Conservation (phyloP, 2,329 filamentous ascomycete species). For the Epichloe gansuensis region DNA sequence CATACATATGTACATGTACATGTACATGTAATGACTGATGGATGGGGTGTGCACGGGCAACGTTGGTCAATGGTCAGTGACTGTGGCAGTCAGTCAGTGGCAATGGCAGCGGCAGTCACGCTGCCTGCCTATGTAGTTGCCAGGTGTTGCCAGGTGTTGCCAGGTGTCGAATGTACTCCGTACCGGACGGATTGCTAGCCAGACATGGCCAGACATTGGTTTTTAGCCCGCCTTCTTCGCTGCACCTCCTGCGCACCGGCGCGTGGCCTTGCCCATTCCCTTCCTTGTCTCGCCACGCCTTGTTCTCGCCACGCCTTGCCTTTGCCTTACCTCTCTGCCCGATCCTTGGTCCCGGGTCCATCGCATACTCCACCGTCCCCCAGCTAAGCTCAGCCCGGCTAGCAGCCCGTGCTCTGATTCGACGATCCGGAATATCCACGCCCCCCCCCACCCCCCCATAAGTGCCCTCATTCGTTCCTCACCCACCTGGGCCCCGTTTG, state of each 20-base stretch:
- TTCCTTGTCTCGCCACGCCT: neutral
- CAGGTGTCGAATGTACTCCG: no score
- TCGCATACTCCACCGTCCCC: neutral
- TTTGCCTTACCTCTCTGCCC: neutral
- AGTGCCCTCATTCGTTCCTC: neutral
- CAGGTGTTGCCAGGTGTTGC: no score
- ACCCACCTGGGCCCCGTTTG: neutral
- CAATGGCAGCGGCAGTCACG: no score
- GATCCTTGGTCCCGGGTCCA: conserved; percentile 7
- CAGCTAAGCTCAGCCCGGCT: neutral
- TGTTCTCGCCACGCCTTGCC: neutral
- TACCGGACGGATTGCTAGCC: no score
- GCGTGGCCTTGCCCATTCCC: neutral
- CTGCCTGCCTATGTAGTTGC: no score
- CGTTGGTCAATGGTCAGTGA: neutral
- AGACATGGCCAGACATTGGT: no score
- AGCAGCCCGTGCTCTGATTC: neutral
- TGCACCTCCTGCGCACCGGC: neutral
- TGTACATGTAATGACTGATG: no score
- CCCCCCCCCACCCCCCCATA: neutral
- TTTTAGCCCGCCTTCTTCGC: neutral
- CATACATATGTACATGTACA: no score
- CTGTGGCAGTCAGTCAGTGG: neutral
- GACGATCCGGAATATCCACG: neutral
- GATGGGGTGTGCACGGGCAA: neutral